Conservation (phyloP, 2,329 filamentous ascomycete genomes). For the Chrysoporthe deuterocubensis region DNA sequence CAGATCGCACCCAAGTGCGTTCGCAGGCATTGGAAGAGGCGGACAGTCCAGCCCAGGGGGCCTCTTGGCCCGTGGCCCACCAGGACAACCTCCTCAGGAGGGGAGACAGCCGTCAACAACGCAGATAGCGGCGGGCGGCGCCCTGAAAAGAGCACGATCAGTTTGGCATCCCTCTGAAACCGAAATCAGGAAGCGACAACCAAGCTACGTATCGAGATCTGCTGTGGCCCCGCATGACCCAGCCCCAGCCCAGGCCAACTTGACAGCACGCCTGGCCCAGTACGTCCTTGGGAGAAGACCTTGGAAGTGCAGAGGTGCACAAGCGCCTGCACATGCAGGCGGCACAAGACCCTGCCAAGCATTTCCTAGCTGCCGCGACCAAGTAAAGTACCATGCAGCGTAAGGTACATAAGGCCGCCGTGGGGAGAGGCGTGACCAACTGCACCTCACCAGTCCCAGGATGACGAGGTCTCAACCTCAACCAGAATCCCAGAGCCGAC, state of each 20-base stretch:
- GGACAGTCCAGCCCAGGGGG: neutral
- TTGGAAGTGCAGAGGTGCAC: neutral
- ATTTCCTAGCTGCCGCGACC: neutral
- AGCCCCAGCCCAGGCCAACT: neutral
- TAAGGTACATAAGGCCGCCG: neutral
- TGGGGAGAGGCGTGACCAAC: neutral
- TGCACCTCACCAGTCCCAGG: neutral
- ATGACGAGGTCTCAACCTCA: neutral
- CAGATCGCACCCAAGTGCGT: neutral
- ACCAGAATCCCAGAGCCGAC: neutral
- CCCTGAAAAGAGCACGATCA: neutral
- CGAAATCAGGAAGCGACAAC: neutral
- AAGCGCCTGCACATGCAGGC: too few relatives aligned
- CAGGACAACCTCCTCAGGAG: neutral
- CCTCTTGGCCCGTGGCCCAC: neutral
- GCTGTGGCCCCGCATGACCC: neutral
- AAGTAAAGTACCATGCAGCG: neutral
- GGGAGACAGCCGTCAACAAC: neutral
- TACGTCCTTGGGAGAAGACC: neutral
- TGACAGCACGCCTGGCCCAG: neutral
- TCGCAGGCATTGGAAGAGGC: neutral
- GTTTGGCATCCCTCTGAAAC: constrained; percentile 2
- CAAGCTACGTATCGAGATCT: neutral
- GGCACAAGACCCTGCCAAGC: constrained; percentile 8
- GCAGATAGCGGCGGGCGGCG: neutral